phyloP scores from a whole-genome alignment of 169 alveolate species.

The Cyclospora cayetanensis region DNA sequence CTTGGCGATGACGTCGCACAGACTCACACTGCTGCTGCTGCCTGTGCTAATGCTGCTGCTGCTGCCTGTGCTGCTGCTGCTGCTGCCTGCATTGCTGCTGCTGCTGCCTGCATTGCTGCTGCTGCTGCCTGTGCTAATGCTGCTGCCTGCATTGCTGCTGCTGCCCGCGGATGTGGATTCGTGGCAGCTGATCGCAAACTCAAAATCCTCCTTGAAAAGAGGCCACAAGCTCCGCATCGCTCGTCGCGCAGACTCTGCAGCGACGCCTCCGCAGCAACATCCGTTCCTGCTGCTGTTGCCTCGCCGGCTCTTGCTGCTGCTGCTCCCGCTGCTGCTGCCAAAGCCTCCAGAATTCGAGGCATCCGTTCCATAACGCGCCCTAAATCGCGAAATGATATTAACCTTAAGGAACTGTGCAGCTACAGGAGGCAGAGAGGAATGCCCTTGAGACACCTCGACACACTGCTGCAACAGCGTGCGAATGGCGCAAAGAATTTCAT shows the following conservation, averaged over 20 bases:
- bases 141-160: conserved; percentile 41
- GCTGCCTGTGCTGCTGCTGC: not conserved
- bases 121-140: not conserved
- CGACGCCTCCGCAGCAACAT: not conserved
- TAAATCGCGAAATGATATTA: conserved; percentile 72
- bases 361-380: not conserved
- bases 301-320: not conserved
- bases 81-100: not conserved
- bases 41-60: not conserved
- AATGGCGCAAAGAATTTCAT: conserved; percentile 78
- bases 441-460: conserved; percentile 70
- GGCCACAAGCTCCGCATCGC: conserved; percentile 71
- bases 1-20: conserved; percentile 75
- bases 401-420: conserved; percentile 74
- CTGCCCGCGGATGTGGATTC: not conserved
- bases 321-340: not conserved
- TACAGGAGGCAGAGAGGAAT: conserved; percentile 64
- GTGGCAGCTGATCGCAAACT: not conserved
- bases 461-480: conserved; percentile 78
- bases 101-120: not conserved
- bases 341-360: not conserved
- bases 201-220: conserved; percentile 73
- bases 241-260: conserved; percentile 72
- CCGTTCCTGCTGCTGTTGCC: not conserved
- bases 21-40: not conserved